Evolutionary conservation across 164 flowering plant species (phyloP), one percentile per base, ranked within the genome.

Genomic region (Nelumbo lutea): DNA sequence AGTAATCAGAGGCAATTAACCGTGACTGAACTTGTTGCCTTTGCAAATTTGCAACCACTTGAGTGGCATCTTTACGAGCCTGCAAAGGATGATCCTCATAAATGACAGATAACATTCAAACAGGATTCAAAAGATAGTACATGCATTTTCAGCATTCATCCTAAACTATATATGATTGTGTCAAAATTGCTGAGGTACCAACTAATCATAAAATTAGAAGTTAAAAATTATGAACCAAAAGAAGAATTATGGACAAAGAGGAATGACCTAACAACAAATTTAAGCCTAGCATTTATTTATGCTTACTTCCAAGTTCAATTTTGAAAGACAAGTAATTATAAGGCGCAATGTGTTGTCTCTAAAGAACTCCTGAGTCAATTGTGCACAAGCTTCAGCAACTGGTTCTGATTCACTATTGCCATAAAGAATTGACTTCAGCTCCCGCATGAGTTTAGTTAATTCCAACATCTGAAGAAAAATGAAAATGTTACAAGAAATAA

Each of bases 61-160:
- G 99, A 64, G 97, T 89, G 38, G 96, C 99, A 91, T 96, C 98
- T 81, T 86, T 93, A 45, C 99, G 86, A 51, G 95, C 81, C 99
- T 96, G 78, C 72, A 79, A 63, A 76, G 74, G 11, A 41, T 56
- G 14, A 73, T 27, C 39, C 62, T 61, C 5, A 47, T 65, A 45
- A 27, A 71, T 4, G 53, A 60, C 65, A 65, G 57, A 3, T 60
- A 42, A 6, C 15, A 42, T 27, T 27, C 27, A 27, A 27, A 27
- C 27, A 27, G 27, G 27, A 27, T 27, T 27, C 27, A 27, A 27
- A 27, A 27, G 0, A 27, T 27, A 27, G 27, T 27, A 27, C 27
- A 27, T 27, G 27, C 0, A 27, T 27, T 27, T 27, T 27, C 27
- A 27, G 27, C 27, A 27, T 27, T 27, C 48, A 46, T 46, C 48